A percentile compares a stretch with the other conserved stretches of the same genome.
These are phyloP conservation scores for Eimeria tenella DNA, from an alignment of 169 alveolate species.

Conservation along the genomic window DNA sequence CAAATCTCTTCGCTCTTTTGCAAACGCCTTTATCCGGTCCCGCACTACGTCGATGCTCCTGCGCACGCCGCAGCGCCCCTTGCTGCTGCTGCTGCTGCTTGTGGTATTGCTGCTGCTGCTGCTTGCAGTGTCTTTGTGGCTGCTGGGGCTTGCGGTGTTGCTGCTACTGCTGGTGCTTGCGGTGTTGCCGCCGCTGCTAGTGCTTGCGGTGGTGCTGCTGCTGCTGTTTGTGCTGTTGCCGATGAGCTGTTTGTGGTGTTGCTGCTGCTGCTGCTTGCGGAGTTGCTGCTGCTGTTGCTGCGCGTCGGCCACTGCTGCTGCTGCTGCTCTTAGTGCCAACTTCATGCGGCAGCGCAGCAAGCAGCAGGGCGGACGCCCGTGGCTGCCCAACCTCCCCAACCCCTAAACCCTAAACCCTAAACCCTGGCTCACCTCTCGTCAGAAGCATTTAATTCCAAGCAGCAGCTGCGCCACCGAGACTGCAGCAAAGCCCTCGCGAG, in stretches of 20 bases:
- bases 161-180: neutral
- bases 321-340: too few relatives aligned
- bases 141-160: neutral
- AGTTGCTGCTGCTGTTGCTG: neutral
- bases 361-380: too few relatives aligned
- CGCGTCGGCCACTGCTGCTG: neutral
- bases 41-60: constrained; percentile 99
- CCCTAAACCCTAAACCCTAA: neutral
- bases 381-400: too few relatives aligned
- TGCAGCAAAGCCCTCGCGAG: constrained; percentile 98
- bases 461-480: constrained; percentile 91
- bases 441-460: constrained; percentile 98
- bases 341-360: too few relatives aligned
- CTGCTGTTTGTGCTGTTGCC: too few relatives aligned
- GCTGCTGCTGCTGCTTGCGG: too few relatives aligned
- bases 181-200: neutral
- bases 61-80: neutral
- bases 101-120: neutral
- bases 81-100: neutral
- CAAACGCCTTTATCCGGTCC: constrained; percentile 97
- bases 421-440: constrained; percentile 93
- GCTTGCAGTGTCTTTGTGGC: neutral
- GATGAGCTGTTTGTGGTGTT: too few relatives aligned
- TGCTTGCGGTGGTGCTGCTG: too few relatives aligned
- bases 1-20: constrained; percentile 95